These are phyloP conservation scores for Citrus hindsii DNA, from an alignment of 345 rosid species.

Conservation along the genomic window DNA sequence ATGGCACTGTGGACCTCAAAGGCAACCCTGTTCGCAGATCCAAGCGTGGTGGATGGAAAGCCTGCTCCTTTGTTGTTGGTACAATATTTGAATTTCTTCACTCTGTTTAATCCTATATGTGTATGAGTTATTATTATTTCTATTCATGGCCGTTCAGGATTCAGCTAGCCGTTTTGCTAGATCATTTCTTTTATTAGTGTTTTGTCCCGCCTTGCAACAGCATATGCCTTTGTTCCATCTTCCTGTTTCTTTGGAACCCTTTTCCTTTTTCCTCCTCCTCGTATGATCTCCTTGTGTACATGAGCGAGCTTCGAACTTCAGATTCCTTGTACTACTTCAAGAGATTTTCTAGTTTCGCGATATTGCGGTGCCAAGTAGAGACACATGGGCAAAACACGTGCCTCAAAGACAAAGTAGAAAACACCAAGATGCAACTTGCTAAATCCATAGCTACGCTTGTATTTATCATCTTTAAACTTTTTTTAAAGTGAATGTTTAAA, in stretches of 20 bases:
- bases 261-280: not conserved
- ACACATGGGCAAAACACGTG: too few species aligned
- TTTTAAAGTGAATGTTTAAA: not conserved
- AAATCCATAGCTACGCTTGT: not conserved
- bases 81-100: constrained; percentile 7
- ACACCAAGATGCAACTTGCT: not conserved
- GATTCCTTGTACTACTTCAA: not conserved
- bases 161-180: not conserved
- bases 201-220: not conserved
- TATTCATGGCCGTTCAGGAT: not conserved
- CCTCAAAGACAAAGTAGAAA: too few species aligned
- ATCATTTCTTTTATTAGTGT: not conserved
- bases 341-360: too few species aligned
- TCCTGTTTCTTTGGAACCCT: not conserved
- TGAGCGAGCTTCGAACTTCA: not conserved
- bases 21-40: constrained; percentile 84
- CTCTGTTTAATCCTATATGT: not conserved
- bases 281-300: too few species aligned
- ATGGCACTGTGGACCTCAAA: constrained; percentile 88
- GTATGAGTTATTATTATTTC: not conserved
- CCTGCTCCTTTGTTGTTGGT: constrained; percentile 85
- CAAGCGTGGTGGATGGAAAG: constrained; percentile 82
- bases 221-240: not conserved
- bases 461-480: not conserved
- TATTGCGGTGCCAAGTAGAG: too few species aligned